Percentiles rank a stretch among this genome's conserved stretches.
These are phyloP conservation scores for Cokeromyces recurvatus DNA, from an alignment of 371 early-diverging fungal species.

Conservation along the genomic window DNA sequence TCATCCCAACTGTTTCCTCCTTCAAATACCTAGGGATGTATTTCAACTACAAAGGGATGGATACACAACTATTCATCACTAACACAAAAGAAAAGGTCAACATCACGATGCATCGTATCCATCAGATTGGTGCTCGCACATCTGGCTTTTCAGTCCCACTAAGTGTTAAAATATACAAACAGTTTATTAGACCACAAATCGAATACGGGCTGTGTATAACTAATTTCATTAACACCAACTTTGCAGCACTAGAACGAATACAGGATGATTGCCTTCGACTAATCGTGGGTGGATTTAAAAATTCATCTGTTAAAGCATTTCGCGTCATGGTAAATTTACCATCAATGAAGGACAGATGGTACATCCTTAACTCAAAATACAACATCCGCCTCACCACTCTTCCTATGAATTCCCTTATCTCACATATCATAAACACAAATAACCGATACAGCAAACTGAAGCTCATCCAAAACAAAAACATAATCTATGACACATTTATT, in stretches of 20 bases:
- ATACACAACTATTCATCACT: background rate
- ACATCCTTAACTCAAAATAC: background rate
- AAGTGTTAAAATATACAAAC: background rate
- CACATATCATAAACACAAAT: background rate
- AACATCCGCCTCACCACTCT: background rate
- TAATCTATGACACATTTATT: too few species aligned
- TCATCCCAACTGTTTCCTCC: background rate
- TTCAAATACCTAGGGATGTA: slow-evolving; percentile 14
- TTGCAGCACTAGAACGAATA: background rate
- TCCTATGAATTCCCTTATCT: background rate
- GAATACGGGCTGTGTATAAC: slow-evolving; percentile 1
- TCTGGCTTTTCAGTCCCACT: background rate
- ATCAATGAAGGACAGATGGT: background rate
- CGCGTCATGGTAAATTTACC: background rate
- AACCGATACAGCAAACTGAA: background rate
- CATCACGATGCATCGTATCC: background rate
- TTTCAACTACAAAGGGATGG: slow-evolving; percentile 5
- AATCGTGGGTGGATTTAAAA: background rate
- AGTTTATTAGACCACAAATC: slow-evolving; percentile 1
- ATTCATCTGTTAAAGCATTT: background rate
- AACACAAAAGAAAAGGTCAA: background rate
- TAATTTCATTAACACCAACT: background rate
- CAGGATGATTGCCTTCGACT: slow-evolving; percentile 10
- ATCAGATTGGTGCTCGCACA: background rate
- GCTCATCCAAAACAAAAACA: background rate